Conservation (phyloP, 257 asterid species). For the Lantana camara region DNA sequence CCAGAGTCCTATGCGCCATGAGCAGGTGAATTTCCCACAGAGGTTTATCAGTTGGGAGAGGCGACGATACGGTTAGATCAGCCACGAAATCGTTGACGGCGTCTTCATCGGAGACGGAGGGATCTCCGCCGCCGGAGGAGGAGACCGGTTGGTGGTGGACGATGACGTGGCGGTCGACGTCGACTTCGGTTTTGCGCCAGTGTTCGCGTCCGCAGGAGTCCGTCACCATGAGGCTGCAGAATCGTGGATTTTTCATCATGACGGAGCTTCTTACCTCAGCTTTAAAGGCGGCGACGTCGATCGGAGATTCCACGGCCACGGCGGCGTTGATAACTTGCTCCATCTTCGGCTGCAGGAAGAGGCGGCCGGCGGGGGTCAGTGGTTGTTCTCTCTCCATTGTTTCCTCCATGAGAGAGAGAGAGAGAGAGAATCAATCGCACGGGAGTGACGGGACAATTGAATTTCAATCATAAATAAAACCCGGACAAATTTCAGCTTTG, state of each 20-base stretch:
- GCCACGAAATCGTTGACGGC: conserved; percentile 73
- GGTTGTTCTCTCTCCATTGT: conserved; percentile 53
- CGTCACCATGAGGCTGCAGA: conserved; percentile 69
- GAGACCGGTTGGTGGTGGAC: conserved; percentile 43
- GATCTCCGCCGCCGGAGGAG: conserved; percentile 25
- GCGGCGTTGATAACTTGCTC: conserved; percentile 56
- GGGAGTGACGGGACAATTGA: too few species aligned
- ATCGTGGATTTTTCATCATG: conserved; percentile 65
- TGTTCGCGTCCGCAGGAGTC: conserved; percentile 61
- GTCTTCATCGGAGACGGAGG: conserved; percentile 51
- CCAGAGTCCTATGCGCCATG: conserved; percentile 48
- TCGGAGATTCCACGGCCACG: conserved; percentile 33
- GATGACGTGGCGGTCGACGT: conserved; percentile 62
- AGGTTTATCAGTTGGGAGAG: conserved; percentile 68
- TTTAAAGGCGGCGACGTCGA: conserved; percentile 47
- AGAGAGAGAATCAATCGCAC: not conserved
- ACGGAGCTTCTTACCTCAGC: conserved; percentile 44
- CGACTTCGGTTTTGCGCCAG: conserved; percentile 68
- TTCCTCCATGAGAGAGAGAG: conserved; percentile 24
- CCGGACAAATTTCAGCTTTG: too few species aligned
- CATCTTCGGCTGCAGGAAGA: conserved; percentile 54
- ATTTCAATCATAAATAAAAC: too few species aligned
- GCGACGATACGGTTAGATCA: conserved; percentile 65
- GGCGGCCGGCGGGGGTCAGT: conserved; percentile 76
- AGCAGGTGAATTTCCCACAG: conserved; percentile 83